Evolutionary conservation across 192 early-diverging fungal species (phyloP), one percentile per base, ranked within the genome.

Genomic region (Entomortierella parvispora): DNA sequence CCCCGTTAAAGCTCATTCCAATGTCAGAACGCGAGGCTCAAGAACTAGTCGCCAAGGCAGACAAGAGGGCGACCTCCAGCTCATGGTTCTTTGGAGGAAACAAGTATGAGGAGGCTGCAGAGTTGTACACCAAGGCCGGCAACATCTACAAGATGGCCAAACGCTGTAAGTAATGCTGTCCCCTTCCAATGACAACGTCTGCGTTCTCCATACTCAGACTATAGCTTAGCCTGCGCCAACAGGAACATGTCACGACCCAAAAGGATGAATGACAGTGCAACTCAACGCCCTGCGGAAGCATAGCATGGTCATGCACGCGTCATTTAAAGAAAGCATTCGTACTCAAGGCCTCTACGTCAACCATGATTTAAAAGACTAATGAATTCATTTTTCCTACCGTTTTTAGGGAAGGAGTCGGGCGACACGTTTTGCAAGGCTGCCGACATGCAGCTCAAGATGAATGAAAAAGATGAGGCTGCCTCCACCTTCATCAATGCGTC

Each of bases 71-170:
- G 15, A 83, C 81, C 2, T 79, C 84, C 25, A 83, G 81, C 58
- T 77, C 87, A 26, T 93, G 91, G 89, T 81, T 87, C 51, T 91
- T 90, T 76, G 83, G 86, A 43, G 86, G 90, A 2, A 94, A 94
- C 63, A 98, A 97, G 74, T 90, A 90, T 65, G 96, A 98, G 55
- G 96, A 99, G 72, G 96, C 97, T 8, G 90, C 92, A 32, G 97
- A 99, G 47, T 87, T 98, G 34, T 99, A 93, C 79, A 87, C 84
- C 69, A 90, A 93, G 68, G 97, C 97, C 7, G 94, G 88, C 42
- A 98, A 97, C 82, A 87, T 90, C 58, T 99, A 94, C 88, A 98
- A 97, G 82, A 80, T 97, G 23, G 89, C 89, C 53, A 94, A 97
- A 80, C 86, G 93, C 84, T 95, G 95, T 94, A 83, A 70, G 87